Percentiles rank a stretch among this genome's conserved stretches.
Evolutionary conservation across 2,329 filamentous ascomycete species (phyloP).

Genomic region (Fusarium avenaceum): DNA sequence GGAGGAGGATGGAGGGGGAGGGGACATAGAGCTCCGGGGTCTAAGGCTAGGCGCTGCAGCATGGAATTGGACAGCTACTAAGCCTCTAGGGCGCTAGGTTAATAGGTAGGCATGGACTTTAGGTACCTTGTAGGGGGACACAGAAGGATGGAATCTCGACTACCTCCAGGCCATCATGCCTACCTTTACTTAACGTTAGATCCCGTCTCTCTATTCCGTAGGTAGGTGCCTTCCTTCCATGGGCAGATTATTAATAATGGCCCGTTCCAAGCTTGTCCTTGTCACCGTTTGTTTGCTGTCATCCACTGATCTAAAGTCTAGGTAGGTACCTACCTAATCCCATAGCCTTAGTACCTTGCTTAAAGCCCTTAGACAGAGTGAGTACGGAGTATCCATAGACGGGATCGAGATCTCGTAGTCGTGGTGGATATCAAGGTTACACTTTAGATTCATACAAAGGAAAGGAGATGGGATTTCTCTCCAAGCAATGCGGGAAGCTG

Average conservation of each 20-base stretch:
- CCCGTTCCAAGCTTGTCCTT: no score
- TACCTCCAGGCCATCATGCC: not conserved
- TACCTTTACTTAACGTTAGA: not conserved
- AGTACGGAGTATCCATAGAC: not conserved
- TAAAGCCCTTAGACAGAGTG: conserved; percentile 19
- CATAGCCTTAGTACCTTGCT: not conserved
- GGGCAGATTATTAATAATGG: no score
- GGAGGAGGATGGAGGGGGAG: not conserved
- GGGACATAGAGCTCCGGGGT: conserved; percentile 33
- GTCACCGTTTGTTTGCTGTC: no score
- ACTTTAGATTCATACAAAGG: no score
- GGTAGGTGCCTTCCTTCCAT: no score
- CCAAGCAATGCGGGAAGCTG: conserved; percentile 25
- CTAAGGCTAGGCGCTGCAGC: not conserved
- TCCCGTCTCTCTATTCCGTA: no score
- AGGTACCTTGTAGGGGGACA: not conserved
- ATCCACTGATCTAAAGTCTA: no score
- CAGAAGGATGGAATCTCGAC: not conserved
- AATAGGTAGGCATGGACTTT: no score
- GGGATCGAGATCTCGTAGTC: conserved; percentile 33
- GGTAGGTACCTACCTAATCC: no score
- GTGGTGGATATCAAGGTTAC: conserved; percentile 32
- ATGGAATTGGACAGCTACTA: no score
- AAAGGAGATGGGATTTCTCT: not conserved
- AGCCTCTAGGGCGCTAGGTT: no score